Base-by-base conservation (phyloP, 805 yeast genomes). In the Kuraishia ogatae region DNA sequence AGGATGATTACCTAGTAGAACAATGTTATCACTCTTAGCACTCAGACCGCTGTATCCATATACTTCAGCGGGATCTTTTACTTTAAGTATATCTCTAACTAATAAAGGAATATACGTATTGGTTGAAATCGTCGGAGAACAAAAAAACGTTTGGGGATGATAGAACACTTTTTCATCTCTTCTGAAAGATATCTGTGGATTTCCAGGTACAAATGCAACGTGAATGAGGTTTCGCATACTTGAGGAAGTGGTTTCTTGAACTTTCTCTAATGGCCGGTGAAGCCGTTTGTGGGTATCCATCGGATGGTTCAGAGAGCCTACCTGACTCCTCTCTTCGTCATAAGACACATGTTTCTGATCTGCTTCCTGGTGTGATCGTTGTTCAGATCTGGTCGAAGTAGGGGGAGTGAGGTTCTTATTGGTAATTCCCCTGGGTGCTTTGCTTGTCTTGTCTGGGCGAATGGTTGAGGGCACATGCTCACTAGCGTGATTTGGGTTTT, bases 1-100 rank as follows among this genome's bases (percentile, higher is more conserved):
- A 0, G 84, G 84, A 62, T 78, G 76, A 57, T 79, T 79, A 1
- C 63, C 61, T 46, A 69, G 61, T 62, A 79, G 59, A 2, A 70
- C 55, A 3, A 68, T 66, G 10, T 59, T 58, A 2, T 61, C 53
- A 1, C 28, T 51, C 20, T 55, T 50, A 0, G 62, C 58, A 1
- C 55, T 49, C 17, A 56, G 50, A 1, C 69, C 73, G 15, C 60
- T 56, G n/a, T 55, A 52, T 2, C 62, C 66, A 53, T 73, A 73
- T 0, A 71, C 53, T 0, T 60, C 59, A 1, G 61, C 50, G 2
- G 68, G 59, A 17, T 54, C 54, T 10, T 50, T 55, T 26, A 66
- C 51, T 13, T 58, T 29, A 1, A 59, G 20, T 0, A 75, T 43
- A 55, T 76, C 79, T 10, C 52, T 35, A 1, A 67, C 60, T 3